Conservation (phyloP, 192 early-diverging fungal species). For the Diversispora eburnea region DNA sequence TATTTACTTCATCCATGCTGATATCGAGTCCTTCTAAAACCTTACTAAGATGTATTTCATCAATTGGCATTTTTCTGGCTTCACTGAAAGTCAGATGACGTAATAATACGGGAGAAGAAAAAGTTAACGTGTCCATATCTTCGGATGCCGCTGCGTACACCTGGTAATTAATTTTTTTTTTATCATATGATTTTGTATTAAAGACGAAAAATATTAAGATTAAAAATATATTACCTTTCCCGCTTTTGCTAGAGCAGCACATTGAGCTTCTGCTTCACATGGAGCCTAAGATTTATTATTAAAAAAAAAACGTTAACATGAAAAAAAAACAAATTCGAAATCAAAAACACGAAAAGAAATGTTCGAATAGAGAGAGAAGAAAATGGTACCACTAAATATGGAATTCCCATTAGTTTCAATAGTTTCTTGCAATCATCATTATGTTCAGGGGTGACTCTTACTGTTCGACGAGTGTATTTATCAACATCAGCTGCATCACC, state of each 20-base stretch:
- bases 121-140: conserved; percentile 98
- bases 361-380: background rate
- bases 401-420: conserved; percentile 90
- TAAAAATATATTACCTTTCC: conserved; percentile 56
- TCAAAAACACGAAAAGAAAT: too few species aligned
- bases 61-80: conserved; percentile 83
- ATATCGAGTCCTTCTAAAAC: conserved; percentile 77
- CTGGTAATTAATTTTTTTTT: conserved; percentile 23
- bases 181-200: background rate
- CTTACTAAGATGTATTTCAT: conserved; percentile 80
- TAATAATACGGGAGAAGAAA: conserved; percentile 83
- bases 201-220: background rate
- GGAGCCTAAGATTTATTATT: conserved; percentile 59
- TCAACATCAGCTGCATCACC: conserved; percentile 76
- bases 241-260: conserved; percentile 82
- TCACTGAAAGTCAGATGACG: conserved; percentile 93
- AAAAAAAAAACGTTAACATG: too few species aligned
- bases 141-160: conserved; percentile 95
- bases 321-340: too few species aligned
- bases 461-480: conserved; percentile 82
- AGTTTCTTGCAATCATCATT: conserved; percentile 89
- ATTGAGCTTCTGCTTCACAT: conserved; percentile 97
- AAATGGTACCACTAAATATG: conserved; percentile 71
- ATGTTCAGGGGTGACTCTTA: conserved; percentile 91
- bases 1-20: conserved; percentile 61